Evolutionary conservation across 306 rosid species (phyloP).

Genomic region (Boehmeria nivea): DNA sequence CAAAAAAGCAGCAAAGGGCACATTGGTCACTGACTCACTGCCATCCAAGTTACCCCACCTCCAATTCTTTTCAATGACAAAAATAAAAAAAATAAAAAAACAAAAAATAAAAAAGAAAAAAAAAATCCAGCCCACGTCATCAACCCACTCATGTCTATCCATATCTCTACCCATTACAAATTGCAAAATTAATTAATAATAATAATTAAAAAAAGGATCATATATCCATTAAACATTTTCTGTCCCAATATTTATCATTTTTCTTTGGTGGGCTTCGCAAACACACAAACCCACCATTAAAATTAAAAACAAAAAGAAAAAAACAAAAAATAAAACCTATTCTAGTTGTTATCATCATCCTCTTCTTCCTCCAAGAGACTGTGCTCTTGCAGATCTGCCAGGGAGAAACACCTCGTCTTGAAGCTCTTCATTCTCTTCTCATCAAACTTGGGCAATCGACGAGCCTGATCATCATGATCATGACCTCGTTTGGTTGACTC

Average conservation of each 20-base stretch:
- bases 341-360: background rate
- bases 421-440: conserved; percentile 46
- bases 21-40: no score
- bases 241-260: background rate
- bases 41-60: no score
- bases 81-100: no score
- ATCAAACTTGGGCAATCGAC: conserved; percentile 22
- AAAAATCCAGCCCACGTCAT: conserved; percentile 5
- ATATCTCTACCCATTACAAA: background rate
- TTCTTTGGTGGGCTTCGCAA: conserved; percentile 16
- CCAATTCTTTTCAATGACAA: no score
- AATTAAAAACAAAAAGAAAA: background rate
- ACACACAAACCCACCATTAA: conserved; percentile 13
- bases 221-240: background rate
- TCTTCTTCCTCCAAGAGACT: background rate
- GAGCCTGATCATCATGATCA: conserved; percentile 21
- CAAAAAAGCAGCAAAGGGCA: no score
- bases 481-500: no score
- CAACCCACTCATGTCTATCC: conserved; percentile 14
- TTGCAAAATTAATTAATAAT: background rate
- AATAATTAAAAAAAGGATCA: background rate
- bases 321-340: background rate
- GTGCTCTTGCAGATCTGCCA: conserved; percentile 67
- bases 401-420: conserved; percentile 63
- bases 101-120: no score